Evolutionary conservation across 1,284 basidiomycete genomes (phyloP).

Genomic region (Cerrena zonata): DNA sequence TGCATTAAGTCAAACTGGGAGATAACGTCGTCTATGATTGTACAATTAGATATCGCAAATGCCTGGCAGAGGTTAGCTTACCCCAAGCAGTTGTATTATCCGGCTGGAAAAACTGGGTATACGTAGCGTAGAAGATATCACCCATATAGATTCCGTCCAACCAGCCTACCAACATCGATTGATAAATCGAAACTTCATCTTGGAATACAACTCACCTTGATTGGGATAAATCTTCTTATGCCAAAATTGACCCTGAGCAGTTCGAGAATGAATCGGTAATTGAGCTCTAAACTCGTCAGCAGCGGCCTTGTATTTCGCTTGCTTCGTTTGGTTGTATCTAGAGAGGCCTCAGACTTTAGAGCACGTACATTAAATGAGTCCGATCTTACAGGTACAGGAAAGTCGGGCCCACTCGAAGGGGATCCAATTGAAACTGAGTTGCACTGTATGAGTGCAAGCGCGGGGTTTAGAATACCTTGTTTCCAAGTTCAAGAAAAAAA

Average conservation of each 20-base stretch:
- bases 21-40: slow-evolving; percentile 34
- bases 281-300: slow-evolving; percentile 9
- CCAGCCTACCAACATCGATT: slow-evolving; percentile 40
- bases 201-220: slow-evolving; percentile 33
- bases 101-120: slow-evolving; percentile 34
- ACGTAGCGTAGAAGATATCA: slow-evolving; percentile 40
- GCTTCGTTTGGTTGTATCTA: slow-evolving; percentile 7
- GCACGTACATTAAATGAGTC: no score
- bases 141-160: slow-evolving; percentile 48
- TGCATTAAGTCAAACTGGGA: slow-evolving; percentile 41
- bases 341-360: background rate
- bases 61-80: slow-evolving; percentile 21
- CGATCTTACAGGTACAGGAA: slow-evolving; percentile 9
- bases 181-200: no score
- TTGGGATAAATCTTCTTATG: slow-evolving; percentile 35
- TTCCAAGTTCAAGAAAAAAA: background rate
- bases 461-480: background rate
- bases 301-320: slow-evolving; percentile 10
- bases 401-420: slow-evolving; percentile 8
- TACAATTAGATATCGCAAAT: no score
- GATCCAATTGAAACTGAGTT: slow-evolving; percentile 11
- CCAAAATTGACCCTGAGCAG: slow-evolving; percentile 13
- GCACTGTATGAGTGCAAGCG: slow-evolving; percentile 6
- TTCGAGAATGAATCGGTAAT: slow-evolving; percentile 8
- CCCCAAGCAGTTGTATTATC: slow-evolving; percentile 39